These are phyloP conservation scores for Umbelopsis sp. DNA, from an alignment of 192 early-diverging fungal genomes.

Conservation along the genomic window DNA sequence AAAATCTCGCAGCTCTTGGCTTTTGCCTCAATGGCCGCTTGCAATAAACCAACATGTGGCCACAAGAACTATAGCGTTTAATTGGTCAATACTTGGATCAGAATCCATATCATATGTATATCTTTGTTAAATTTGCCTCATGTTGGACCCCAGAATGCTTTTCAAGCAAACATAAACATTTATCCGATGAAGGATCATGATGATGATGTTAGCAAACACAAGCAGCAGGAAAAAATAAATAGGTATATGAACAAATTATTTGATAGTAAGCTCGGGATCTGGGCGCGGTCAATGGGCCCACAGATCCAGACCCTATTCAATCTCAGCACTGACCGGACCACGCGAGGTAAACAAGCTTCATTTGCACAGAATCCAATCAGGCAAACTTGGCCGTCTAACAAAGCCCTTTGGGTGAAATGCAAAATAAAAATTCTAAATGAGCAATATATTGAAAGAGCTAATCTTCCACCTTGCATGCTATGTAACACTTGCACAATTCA, in stretches of 20 bases:
- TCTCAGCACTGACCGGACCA: constrained; percentile 19
- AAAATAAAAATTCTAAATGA: no score
- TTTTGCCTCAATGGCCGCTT: no score
- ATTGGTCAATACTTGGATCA: background rate
- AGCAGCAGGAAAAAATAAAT: background rate
- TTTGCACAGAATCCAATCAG: no score
- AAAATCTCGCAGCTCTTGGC: background rate
- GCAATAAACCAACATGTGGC: no score
- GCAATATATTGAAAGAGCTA: no score
- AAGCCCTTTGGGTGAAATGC: no score
- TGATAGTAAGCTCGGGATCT: constrained; percentile 3
- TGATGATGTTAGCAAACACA: background rate
- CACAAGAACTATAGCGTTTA: background rate
- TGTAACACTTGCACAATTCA: no score
- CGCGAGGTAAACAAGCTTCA: constrained; percentile 17
- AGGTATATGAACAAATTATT: background rate
- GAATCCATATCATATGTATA: no score
- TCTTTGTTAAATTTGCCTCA: no score
- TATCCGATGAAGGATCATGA: background rate
- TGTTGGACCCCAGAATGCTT: background rate
- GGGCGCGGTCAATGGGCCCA: background rate
- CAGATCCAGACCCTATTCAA: constrained; percentile 19
- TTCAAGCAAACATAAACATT: background rate
- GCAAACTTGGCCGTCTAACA: no score
- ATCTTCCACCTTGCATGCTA: no score